Percentiles rank a stretch among this genome's conserved stretches.
phyloP scores from a whole-genome alignment of 305 asterid genomes.

The Fraxinus xanthoxyloides region DNA sequence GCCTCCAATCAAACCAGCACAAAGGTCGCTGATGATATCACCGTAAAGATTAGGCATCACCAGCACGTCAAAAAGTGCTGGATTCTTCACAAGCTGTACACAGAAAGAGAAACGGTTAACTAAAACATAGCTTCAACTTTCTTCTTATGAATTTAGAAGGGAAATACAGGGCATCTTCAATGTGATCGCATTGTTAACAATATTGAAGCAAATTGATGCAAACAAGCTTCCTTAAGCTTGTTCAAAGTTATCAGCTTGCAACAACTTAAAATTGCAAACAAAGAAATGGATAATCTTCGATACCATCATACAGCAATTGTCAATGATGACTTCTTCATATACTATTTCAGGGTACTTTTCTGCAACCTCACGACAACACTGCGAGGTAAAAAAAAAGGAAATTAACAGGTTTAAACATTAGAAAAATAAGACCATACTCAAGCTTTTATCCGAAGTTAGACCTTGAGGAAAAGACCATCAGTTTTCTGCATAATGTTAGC shows the following conservation, averaged over 20 bases:
- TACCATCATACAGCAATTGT: slow-evolving; percentile 99
- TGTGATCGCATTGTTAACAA: background rate
- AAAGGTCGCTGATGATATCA: slow-evolving; percentile 94
- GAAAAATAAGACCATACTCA: background rate
- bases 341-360: slow-evolving; percentile 84
- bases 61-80: slow-evolving; percentile 80
- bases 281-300: slow-evolving; percentile 3
- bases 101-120: slow-evolving; percentile 1
- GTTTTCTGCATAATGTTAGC: slow-evolving; percentile 99
- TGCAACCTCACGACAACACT: slow-evolving; percentile 98
- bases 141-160: background rate
- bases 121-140: background rate
- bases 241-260: slow-evolving; percentile 3
- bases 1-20: slow-evolving; percentile 99
- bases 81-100: slow-evolving; percentile 94
- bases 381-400: slow-evolving; percentile 28
- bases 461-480: slow-evolving; percentile 99
- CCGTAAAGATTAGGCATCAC: slow-evolving; percentile 99
- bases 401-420: slow-evolving; percentile 20
- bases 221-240: slow-evolving; percentile 9
- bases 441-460: slow-evolving; percentile 24
- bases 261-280: slow-evolving; percentile 3
- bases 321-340: slow-evolving; percentile 95
- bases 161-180: slow-evolving; percentile 1
- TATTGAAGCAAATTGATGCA: slow-evolving; percentile 3